Evolutionary conservation across 176 grass and related monocot genomes (phyloP).

Genomic region (Cymbopogon citratus): DNA sequence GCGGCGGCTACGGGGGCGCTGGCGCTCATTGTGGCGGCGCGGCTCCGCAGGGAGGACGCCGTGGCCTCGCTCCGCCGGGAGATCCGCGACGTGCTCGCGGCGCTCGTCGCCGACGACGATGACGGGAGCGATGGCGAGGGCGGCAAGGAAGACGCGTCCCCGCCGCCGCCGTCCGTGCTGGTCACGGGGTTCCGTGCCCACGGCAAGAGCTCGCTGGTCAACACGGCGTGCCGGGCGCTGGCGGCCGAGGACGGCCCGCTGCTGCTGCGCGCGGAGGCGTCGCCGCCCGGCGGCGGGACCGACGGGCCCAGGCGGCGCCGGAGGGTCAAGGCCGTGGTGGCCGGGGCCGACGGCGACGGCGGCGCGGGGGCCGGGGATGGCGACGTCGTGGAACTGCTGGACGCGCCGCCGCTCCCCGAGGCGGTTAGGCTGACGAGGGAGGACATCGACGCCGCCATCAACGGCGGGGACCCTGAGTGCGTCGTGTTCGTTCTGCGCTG

Average conservation of each 20-base stretch:
- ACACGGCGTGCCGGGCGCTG: slow-evolving; percentile 87
- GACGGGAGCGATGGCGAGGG: not conserved
- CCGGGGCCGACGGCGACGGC: slow-evolving; percentile 24
- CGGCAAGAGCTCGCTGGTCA: slow-evolving; percentile 88
- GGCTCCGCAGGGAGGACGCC: slow-evolving; percentile 38
- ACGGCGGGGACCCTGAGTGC: slow-evolving; percentile 40
- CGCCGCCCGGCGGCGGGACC: slow-evolving; percentile 51
- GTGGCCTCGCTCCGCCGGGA: slow-evolving; percentile 50
- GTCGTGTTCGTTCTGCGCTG: slow-evolving; percentile 74
- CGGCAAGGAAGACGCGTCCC: not conserved
- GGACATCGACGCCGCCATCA: slow-evolving; percentile 39
- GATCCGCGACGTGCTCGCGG: slow-evolving; percentile 19
- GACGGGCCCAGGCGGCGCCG: slow-evolving; percentile 24
- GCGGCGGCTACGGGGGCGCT: slow-evolving; percentile 46
- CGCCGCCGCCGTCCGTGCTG: slow-evolving; percentile 45
- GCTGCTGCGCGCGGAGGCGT: slow-evolving; percentile 71
- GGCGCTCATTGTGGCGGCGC: slow-evolving; percentile 40
- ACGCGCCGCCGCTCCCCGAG: slow-evolving; percentile 53
- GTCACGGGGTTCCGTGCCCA: slow-evolving; percentile 61
- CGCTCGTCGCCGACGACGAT: slow-evolving; percentile 10
- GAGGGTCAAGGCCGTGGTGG: slow-evolving; percentile 46
- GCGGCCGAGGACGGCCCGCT: slow-evolving; percentile 67
- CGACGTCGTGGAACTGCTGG: slow-evolving; percentile 54
- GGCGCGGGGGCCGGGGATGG: not conserved
- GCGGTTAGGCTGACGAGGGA: slow-evolving; percentile 28